Evolutionary conservation across 2,329 filamentous ascomycete genomes (phyloP).

Genomic region (Alternaria tenuissima): DNA sequence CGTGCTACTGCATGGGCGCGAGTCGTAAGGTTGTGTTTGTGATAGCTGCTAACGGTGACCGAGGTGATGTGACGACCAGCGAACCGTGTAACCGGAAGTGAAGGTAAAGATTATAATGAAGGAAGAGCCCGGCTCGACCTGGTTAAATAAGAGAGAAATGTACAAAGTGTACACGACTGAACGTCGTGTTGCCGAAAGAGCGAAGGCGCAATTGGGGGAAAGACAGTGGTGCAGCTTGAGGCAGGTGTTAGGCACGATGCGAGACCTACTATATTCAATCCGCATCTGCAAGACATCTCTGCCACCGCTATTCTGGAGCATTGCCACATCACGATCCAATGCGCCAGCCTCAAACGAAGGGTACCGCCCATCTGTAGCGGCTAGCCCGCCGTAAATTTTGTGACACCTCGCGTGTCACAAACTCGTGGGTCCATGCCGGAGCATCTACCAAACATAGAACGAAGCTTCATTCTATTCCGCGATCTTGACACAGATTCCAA

Average conservation of each 20-base stretch:
- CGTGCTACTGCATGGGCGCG: constrained; percentile 44
- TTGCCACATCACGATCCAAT: constrained; percentile 41
- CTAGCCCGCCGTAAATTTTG: constrained; percentile 36
- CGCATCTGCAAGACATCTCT: constrained; percentile 36
- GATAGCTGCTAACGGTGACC: constrained; percentile 24
- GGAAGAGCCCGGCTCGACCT: constrained; percentile 45
- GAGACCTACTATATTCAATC: constrained; percentile 48
- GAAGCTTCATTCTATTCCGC: constrained; percentile 34
- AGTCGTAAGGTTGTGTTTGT: constrained; percentile 28
- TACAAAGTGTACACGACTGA: constrained; percentile 30
- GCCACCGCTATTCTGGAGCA: constrained; percentile 31
- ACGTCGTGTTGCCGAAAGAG: constrained; percentile 29
- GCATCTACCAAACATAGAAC: constrained; percentile 36
- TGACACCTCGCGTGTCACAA: constrained; percentile 46
- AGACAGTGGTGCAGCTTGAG: constrained; percentile 33
- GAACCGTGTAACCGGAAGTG: constrained; percentile 25
- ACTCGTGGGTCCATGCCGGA: constrained; percentile 40
- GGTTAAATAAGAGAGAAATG: constrained; percentile 23
- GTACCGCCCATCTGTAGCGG: constrained; percentile 41
- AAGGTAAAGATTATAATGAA: constrained; percentile 24
- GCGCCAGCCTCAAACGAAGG: constrained; percentile 48
- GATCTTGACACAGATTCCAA: constrained; percentile 23
- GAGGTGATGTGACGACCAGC: constrained; percentile 10
- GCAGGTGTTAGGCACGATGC: constrained; percentile 32
- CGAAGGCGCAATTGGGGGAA: constrained; percentile 23